Conservation (phyloP, 176 grass and related monocot species). For the Aegilops umbellulata region DNA sequence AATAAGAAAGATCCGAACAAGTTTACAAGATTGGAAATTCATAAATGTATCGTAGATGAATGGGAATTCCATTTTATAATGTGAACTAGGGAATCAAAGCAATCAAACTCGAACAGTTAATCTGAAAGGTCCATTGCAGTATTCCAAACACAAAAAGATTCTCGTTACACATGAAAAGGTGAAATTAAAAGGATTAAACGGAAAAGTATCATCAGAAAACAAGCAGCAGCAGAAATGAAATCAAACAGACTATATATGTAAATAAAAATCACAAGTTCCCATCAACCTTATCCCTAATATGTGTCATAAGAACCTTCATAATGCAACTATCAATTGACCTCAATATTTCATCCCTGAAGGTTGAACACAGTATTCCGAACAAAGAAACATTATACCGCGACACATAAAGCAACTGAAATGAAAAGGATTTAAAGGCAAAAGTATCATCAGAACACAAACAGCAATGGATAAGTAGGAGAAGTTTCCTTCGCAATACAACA, state of each 20-base stretch:
- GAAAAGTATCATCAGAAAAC: neutral
- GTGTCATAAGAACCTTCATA: constrained; percentile 14
- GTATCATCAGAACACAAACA: neutral
- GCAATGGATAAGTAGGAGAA: neutral
- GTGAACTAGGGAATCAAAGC: neutral
- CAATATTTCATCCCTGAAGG: neutral
- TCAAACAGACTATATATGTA: neutral
- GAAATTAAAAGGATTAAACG: neutral
- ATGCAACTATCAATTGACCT: constrained; percentile 27
- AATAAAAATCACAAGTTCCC: constrained; percentile 7
- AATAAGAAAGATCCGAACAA: constrained; percentile 13
- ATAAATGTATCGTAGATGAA: constrained; percentile 10
- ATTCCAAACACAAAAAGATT: constrained; percentile 17
- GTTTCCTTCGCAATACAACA: constrained; percentile 25
- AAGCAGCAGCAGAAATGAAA: neutral
- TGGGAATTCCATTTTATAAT: neutral
- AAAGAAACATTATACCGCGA: neutral
- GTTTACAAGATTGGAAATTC: neutral
- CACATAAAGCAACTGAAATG: constrained; percentile 11
- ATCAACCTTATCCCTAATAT: constrained; percentile 2
- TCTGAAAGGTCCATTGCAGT: neutral
- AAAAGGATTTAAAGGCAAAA: neutral
- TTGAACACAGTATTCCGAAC: neutral
- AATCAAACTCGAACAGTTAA: neutral
- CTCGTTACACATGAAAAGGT: neutral